Evolutionary conservation across 2,329 filamentous ascomycete genomes (phyloP), one percentile per base, ranked within the genome.

Genomic region (Rhexocercosporidium sp.): DNA sequence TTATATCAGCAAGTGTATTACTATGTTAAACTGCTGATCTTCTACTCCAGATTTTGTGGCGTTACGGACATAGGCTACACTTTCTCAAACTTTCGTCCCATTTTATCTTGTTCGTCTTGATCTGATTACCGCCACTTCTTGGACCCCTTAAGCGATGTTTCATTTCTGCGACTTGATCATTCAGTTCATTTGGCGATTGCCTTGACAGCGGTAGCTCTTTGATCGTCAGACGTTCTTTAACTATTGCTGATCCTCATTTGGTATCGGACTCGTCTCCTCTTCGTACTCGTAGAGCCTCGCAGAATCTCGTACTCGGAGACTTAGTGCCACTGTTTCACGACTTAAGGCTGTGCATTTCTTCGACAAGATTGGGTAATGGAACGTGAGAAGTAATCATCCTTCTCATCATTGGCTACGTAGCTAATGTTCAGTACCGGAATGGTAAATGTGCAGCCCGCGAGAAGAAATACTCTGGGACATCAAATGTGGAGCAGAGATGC

Each of bases 251-350:
- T 16, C 22, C 47, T 29, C 47, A 22, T 27, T 51, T 51, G 20
- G 18, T 22, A 16, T 51, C 47, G 47, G 47, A 16, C 47, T 51
- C 47, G 47, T 12, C 18, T 27, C 22, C 16, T 7, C 22, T 27
- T 51, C 47, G 47, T 51, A 51, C 47, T 51, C 47, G 47, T 51
- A 51, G 47, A 12, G 7, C 27, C 47, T 51, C 47, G 47, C 27
- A 51, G 47, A 12, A 16, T 51, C 34, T 51, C 47, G 47, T 7
- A 51, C 47, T 51, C 47, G 47, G 7, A 12, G 22, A 12, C 27
- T 11, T 51, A 51, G 20, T 3, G 27, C 22, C 22, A 22, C 47
- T 22, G 47, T 51, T 51, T 51, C 47, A 51, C 47, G 22, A 29
- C 22, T 22, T 51, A 51, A 22, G 27, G 47, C 47, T 51, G 27